phyloP scores from a whole-genome alignment of 2,329 filamentous ascomycete genomes.

The Botrytis fragariae region DNA sequence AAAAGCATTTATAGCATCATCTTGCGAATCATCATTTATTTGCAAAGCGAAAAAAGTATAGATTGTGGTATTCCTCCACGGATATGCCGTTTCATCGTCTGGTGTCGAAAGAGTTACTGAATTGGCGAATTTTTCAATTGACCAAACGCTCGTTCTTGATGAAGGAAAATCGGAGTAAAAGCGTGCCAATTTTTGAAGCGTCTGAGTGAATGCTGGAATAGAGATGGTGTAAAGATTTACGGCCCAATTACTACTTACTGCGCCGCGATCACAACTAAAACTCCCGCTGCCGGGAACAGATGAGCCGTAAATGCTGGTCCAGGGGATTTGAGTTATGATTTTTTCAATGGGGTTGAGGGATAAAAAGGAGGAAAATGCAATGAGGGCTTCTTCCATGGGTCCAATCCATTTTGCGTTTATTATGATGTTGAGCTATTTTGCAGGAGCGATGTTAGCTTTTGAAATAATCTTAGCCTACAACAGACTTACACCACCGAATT shows the following conservation, averaged over 20 bases:
- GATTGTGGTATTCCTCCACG: neutral
- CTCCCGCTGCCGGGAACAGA: neutral
- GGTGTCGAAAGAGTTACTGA: neutral
- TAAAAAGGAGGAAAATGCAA: neutral
- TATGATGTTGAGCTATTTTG: neutral
- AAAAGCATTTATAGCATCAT: neutral
- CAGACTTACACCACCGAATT: neutral
- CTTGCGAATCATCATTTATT: neutral
- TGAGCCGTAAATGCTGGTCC: neutral
- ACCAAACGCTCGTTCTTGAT: neutral
- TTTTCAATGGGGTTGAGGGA: neutral
- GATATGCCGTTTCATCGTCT: neutral
- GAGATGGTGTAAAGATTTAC: neutral
- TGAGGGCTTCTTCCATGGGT: neutral
- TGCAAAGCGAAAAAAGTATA: neutral
- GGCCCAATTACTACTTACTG: neutral
- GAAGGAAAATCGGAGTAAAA: neutral
- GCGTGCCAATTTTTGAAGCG: neutral
- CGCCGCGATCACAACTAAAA: neutral
- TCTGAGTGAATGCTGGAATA: neutral
- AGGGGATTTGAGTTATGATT: neutral
- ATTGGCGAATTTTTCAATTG: neutral
- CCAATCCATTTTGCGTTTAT: neutral
- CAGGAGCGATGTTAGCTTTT: neutral
- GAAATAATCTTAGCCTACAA: neutral